Evolutionary conservation across 108 stramenopile genomes (phyloP).

Genomic region (Aurantiochytrium sp.): DNA sequence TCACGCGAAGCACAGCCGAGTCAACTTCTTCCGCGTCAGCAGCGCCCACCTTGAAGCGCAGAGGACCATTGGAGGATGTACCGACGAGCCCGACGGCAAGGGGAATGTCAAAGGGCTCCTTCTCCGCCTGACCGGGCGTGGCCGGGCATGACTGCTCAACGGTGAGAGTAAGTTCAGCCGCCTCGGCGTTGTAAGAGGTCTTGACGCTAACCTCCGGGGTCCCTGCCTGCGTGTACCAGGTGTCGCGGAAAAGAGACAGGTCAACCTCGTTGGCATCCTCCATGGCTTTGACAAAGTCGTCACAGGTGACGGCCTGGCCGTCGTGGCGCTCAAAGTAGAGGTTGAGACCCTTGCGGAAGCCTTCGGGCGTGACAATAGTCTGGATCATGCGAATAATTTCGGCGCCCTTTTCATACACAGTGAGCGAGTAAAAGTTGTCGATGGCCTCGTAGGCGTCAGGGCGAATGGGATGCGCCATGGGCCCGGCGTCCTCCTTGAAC

Average conservation of each 20-base stretch:
- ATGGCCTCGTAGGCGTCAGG: constrained; percentile 87
- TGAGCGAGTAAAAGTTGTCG: constrained; percentile 66
- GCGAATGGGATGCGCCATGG: constrained; percentile 92
- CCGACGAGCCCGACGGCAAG: constrained; percentile 79
- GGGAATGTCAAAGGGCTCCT: constrained; percentile 82
- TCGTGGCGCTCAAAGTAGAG: constrained; percentile 79
- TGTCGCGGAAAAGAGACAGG: constrained; percentile 54
- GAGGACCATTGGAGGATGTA: constrained; percentile 65
- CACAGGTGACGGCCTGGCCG: constrained; percentile 89
- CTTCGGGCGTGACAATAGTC: constrained; percentile 71
- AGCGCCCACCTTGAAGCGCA: constrained; percentile 67
- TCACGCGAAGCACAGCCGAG: constrained; percentile 61
- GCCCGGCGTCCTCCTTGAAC: constrained; percentile 58
- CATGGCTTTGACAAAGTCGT: constrained; percentile 91
- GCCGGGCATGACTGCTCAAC: constrained; percentile 53
- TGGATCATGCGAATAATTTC: constrained; percentile 94
- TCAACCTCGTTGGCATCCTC: constrained; percentile 83
- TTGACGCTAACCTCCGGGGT: constrained; percentile 75
- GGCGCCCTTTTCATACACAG: constrained; percentile 81
- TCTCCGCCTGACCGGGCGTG: constrained; percentile 34
- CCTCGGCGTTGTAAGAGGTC: constrained; percentile 47
- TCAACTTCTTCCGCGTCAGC: constrained; percentile 69
- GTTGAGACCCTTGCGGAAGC: constrained; percentile 94
- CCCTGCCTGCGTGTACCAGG: constrained; percentile 86
- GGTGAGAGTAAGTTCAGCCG: constrained; percentile 43